Evolutionary conservation across 2,329 filamentous ascomycete genomes (phyloP).

Genomic region (Ceratocystis variospora): DNA sequence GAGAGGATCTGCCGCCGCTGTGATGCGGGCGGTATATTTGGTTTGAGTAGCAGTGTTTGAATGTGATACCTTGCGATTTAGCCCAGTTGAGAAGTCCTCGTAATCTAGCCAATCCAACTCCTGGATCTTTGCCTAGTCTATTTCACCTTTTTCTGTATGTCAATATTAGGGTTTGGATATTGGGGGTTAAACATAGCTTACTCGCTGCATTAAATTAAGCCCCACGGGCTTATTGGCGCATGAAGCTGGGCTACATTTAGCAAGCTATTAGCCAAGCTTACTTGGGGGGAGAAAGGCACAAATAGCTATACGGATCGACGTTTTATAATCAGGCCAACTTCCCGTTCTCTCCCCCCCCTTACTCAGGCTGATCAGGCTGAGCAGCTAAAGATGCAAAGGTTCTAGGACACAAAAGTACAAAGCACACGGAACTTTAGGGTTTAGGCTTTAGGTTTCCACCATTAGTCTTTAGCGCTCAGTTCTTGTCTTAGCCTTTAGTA

Average conservation of each 20-base stretch:
- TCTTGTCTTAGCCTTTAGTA: no score
- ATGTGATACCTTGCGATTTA: not conserved
- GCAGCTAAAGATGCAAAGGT: not conserved
- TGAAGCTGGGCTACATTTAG: not conserved
- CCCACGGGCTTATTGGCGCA: not conserved
- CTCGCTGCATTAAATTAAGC: not conserved
- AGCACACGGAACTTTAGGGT: no score
- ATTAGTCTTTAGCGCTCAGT: no score
- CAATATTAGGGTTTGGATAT: no score
- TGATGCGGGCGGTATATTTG: conserved; percentile 30
- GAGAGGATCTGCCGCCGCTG: conserved; percentile 74
- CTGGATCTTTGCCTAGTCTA: not conserved
- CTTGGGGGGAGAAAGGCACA: not conserved
- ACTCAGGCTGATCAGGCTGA: not conserved
- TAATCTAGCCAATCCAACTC: no score
- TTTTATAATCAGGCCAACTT: not conserved
- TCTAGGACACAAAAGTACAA: no score
- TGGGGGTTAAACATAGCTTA: no score
- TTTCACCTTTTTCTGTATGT: not conserved
- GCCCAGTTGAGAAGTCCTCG: not conserved
- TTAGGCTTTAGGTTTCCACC: no score
- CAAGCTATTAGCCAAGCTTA: not conserved
- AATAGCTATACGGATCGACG: not conserved
- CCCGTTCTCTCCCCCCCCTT: not conserved
- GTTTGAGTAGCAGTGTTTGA: conserved; percentile 4